phyloP scores from a whole-genome alignment of 805 yeast genomes.

The Candida pseudoglaebosa region DNA sequence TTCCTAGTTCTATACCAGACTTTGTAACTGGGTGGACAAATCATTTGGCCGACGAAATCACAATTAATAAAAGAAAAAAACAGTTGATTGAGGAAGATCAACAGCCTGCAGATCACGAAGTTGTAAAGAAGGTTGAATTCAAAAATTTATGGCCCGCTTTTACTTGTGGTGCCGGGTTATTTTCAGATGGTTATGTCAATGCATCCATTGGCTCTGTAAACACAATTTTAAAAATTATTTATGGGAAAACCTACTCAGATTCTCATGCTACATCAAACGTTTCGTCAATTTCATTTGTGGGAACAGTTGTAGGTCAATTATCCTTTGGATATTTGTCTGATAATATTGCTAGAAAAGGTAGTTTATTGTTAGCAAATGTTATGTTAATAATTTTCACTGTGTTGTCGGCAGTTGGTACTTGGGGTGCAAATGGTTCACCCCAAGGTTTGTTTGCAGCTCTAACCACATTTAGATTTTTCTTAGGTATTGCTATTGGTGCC shows the following conservation, averaged over 20 bases:
- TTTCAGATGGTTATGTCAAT: conserved; percentile 90
- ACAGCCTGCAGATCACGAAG: conserved; percentile 21
- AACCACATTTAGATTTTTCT: conserved; percentile 78
- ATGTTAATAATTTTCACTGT: conserved; percentile 76
- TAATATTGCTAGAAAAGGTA: conserved; percentile 71
- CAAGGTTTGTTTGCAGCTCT: conserved; percentile 79
- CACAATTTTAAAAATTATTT: conserved; percentile 64
- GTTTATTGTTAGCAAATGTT: conserved; percentile 75
- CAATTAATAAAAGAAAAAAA: conserved; percentile 25
- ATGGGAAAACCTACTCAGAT: conserved; percentile 56
- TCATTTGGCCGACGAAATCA: conserved; percentile 41
- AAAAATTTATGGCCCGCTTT: conserved; percentile 56
- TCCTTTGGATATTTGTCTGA: conserved; percentile 79
- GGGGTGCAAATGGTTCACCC: conserved; percentile 73
- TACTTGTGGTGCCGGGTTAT: conserved; percentile 88
- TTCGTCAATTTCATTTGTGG: conserved; percentile 85
- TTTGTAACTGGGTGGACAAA: conserved; percentile 41
- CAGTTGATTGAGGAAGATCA: conserved; percentile 16
- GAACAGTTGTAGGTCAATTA: conserved; percentile 86
- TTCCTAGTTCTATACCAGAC: conserved; percentile 41
- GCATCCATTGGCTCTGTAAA: conserved; percentile 77
- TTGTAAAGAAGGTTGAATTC: conserved; percentile 14
- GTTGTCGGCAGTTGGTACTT: conserved; percentile 70
- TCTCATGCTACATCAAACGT: conserved; percentile 77
- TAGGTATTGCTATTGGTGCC: conserved; percentile 92